These are phyloP conservation scores for Plasmodiophora brassicae DNA, from an alignment of 208 protist species.

Conservation along the genomic window DNA sequence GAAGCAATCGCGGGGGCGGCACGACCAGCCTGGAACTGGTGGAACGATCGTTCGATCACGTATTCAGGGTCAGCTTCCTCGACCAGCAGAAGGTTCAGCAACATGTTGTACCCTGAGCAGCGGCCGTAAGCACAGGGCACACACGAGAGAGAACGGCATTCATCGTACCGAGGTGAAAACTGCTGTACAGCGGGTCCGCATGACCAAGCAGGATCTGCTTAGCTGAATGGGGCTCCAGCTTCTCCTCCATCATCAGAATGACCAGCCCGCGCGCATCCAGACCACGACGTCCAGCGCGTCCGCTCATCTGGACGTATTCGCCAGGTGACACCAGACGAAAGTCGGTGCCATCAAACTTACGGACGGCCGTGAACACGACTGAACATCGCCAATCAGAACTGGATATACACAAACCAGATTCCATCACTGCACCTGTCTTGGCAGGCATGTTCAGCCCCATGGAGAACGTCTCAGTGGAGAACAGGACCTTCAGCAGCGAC, in stretches of 20 bases:
- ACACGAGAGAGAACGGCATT: not conserved
- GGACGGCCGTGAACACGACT: conserved; percentile 94
- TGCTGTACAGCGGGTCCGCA: conserved; percentile 79
- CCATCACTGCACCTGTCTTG: not conserved
- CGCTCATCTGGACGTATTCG: conserved; percentile 98
- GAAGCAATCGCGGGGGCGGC: not conserved
- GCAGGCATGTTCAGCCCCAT: conserved; percentile 99
- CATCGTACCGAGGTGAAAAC: conserved; percentile 83
- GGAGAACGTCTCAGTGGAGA: conserved; percentile 99
- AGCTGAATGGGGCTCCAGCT: conserved; percentile 84
- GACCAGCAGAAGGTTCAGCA: conserved; percentile 95
- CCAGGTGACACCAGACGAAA: conserved; percentile 86
- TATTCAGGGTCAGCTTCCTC: conserved; percentile 61
- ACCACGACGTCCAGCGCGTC: conserved; percentile 98
- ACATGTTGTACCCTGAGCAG: conserved; percentile 91
- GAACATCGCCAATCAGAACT: not conserved
- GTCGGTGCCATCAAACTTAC: conserved; percentile 96
- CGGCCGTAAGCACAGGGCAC: not conserved
- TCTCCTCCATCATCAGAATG: conserved; percentile 95
- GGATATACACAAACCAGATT: not conserved
- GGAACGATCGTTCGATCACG: conserved; percentile 92
- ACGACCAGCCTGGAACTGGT: conserved; percentile 81
- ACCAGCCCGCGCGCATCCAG: conserved; percentile 95
- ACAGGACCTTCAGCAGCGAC: conserved; percentile 75
- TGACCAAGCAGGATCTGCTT: conserved; percentile 60